A percentile compares a stretch with the other conserved stretches of the same genome.
Evolutionary conservation across 2,329 filamentous ascomycete species (phyloP).

Genomic region (Raffaelea ambrosiae): DNA sequence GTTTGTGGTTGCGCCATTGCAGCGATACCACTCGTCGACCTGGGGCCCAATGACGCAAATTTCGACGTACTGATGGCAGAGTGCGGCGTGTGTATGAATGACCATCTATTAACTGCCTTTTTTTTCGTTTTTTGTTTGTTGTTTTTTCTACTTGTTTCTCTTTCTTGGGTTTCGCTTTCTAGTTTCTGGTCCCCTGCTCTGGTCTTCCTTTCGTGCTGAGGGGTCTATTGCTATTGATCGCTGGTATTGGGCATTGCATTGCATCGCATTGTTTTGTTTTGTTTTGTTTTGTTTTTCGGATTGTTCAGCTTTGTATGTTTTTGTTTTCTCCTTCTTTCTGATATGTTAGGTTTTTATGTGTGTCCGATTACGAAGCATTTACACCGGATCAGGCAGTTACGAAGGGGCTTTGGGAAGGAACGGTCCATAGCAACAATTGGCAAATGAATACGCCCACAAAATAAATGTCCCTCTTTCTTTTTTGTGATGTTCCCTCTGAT

Average conservation of each 20-base stretch:
- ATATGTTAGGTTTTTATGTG: background rate
- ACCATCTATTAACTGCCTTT: background rate
- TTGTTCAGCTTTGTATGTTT: background rate
- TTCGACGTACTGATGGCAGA: slow-evolving; percentile 1
- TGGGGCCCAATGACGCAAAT: slow-evolving; percentile 7
- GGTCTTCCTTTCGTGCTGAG: no score
- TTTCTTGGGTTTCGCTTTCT: background rate
- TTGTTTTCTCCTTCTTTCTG: background rate
- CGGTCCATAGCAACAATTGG: no score
- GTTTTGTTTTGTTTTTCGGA: background rate
- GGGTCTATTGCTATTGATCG: no score
- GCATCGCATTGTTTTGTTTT: background rate
- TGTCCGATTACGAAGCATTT: background rate
- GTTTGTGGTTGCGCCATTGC: slow-evolving; percentile 12
- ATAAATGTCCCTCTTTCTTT: no score
- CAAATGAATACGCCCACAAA: no score
- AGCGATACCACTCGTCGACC: slow-evolving; percentile 8
- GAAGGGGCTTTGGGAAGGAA: background rate
- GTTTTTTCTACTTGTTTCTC: background rate
- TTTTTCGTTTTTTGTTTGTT: background rate
- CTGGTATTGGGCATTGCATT: no score
- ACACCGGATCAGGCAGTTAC: background rate
- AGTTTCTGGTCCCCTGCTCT: no score
- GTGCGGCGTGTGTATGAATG: background rate
- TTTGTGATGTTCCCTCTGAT: no score